These are phyloP conservation scores for Phytophthora ohioensis DNA, from an alignment of 352 stramenopile species.

Conservation along the genomic window DNA sequence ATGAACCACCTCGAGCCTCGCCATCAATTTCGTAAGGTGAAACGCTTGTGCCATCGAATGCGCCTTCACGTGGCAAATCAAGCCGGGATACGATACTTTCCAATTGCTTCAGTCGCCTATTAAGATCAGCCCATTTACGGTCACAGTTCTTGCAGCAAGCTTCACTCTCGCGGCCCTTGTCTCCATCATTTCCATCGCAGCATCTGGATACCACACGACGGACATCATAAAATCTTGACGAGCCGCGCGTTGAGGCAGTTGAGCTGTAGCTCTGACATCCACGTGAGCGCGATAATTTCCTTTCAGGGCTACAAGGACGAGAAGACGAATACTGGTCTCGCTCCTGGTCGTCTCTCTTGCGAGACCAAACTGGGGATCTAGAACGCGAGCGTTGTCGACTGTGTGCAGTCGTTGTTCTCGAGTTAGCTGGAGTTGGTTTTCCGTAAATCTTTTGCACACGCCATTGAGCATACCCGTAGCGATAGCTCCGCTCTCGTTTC, in stretches of 20 bases:
- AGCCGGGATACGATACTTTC: slow-evolving; percentile 28
- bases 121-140: slow-evolving; percentile 25
- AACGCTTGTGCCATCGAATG: neutral
- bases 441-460: slow-evolving; percentile 19
- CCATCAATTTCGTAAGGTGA: slow-evolving; percentile 3
- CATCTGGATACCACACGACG: neutral
- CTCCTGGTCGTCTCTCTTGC: neutral
- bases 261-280: neutral
- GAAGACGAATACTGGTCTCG: neutral
- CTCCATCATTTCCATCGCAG: neutral
- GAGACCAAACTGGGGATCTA: neutral
- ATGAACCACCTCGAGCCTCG: neutral
- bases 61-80: slow-evolving; percentile 5
- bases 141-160: slow-evolving; percentile 23
- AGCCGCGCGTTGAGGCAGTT: neutral
- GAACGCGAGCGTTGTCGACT: neutral
- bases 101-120: slow-evolving; percentile 21
- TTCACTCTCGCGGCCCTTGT: neutral
- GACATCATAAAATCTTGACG: slow-evolving; percentile 18
- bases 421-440: neutral
- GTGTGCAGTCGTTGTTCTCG: neutral
- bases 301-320: slow-evolving; percentile 12
- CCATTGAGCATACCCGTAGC: slow-evolving; percentile 31
- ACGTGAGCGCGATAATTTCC: neutral
- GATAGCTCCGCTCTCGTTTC: slow-evolving; percentile 25